Evolutionary conservation across 2,329 filamentous ascomycete species (phyloP), one percentile per base, ranked within the genome.

Genomic region (Exophiala dermatitidis): DNA sequence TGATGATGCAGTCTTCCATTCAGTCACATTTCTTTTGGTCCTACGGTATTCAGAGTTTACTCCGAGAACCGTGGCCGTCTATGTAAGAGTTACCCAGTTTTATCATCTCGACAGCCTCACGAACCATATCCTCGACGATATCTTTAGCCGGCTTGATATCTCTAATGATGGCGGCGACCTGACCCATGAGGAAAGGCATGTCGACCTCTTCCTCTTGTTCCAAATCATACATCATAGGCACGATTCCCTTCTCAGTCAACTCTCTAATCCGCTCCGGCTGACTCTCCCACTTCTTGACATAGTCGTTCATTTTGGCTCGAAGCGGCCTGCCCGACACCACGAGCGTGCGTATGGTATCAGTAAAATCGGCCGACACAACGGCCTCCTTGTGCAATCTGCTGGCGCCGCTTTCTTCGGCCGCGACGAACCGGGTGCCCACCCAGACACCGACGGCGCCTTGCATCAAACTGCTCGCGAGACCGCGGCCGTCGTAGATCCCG

Each of bases 341-440:
- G 45, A 96, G 74, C 2, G 91, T 95, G 46, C 89, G 76, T 60
- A 88, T 74, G 0, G 91, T 96, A 62, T 88, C 90, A 38, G 85
- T 82, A 64, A 88, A 90, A 7, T 75, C 78, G 52, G 89, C 91
- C n/a, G 72, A 74, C 1, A 95, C 85, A 0, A 96, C 90, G 31
- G 84, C 85, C 62, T 85, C 75, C 74, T 96, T 96, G 71, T 96
- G 90, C 73, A 83, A 74, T 62, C 85, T 78, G 67, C 84, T 87
- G 65, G 88, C 90, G 10, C 84, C 85, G 0, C 90, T 90, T 73
- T 96, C 91, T 33, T 75, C 77, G 5, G 81, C 82, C 1, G 91
- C 90, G 10, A 96, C 88, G 69, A 96, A 96, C 19, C 91, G 77
- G 56, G 91, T 96, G 30, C 91, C 91, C 1, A 97, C 90, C 91